phyloP scores from a whole-genome alignment of 805 yeast species.

The Candida sphagnicola region DNA sequence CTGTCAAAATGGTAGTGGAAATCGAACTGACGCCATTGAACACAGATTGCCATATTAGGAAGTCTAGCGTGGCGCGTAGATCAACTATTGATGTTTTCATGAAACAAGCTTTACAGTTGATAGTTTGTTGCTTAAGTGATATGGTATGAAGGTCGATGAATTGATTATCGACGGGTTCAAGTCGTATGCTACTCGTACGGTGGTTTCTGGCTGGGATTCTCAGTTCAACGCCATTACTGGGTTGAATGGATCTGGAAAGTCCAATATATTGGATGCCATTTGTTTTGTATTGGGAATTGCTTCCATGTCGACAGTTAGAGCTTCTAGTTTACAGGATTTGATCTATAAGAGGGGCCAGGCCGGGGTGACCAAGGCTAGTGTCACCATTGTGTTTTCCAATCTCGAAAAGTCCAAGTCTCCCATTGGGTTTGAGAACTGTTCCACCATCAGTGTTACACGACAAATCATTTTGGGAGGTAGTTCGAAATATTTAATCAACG shows the following conservation, averaged over 20 bases:
- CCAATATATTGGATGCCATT: conserved; percentile 93
- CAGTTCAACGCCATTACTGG: conserved; percentile 98
- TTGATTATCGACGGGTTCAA: conserved; percentile 96
- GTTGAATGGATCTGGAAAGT: conserved; percentile 94
- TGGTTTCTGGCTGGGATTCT: conserved; percentile 91
- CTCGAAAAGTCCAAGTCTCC: conserved; percentile 74
- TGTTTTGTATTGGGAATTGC: conserved; percentile 98
- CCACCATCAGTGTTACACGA: conserved; percentile 85
- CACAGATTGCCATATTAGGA: conserved; percentile 10
- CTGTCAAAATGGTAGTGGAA: no score
- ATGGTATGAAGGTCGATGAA: conserved; percentile 85
- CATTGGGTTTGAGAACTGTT: conserved; percentile 74
- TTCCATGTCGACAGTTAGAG: conserved; percentile 92
- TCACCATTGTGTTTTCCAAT: conserved; percentile 92
- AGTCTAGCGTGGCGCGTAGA: conserved; percentile 12
- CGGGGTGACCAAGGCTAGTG: conserved; percentile 95
- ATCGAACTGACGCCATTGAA: background rate
- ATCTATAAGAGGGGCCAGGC: conserved; percentile 98
- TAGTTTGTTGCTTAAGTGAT: background rate
- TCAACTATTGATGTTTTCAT: no score
- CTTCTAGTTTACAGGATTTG: conserved; percentile 86
- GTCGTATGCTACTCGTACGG: conserved; percentile 95
- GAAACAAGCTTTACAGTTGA: no score
- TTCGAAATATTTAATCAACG: conserved; percentile 88
- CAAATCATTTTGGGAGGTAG: conserved; percentile 90